Evolutionary conservation across 495 filamentous ascomycete genomes (phyloP), one percentile per base, ranked within the genome.

Genomic region (Penicillium robsamsonii): DNA sequence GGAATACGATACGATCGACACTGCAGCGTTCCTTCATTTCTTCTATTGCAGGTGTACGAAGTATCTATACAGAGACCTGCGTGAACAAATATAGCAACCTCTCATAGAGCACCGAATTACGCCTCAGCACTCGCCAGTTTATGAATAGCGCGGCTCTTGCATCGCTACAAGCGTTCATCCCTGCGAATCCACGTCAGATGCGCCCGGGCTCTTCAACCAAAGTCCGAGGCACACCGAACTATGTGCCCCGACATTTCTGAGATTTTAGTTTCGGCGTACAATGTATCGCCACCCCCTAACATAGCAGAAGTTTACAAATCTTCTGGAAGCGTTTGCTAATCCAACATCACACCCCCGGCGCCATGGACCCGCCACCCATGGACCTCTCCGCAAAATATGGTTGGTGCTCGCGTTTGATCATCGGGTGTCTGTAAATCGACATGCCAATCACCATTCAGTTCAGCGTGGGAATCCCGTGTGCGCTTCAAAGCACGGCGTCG

Each of bases 1-100:
- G 9, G 3, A 29, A 30, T 12, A 46, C n/a, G 25, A 46, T 25
- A 46, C 27, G 25, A 46, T 46, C 44, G n/a, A 46, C 44, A 24
- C 25, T 25, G 29, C 42, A 35, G 35, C 35, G 48, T n/a, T 5
- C 22, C 33, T 33, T 50, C 48, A 17, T 9, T 5, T 29, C 24
- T 46, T 29, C 25, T 46, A 25, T 44, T 44, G 22, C 42, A 25
- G 9, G 5, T 4, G 15, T n/a, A 37, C 33, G 2, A 6, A 6
- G 7, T 38, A 25, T 4, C 2, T 48, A 25, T 31, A 20, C 20
- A 40, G n/a, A 11, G 11, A 22, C 31, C 20, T 38, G 20, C 30
- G 7, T 37, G 22, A 12, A 44, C 13, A 53, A 45, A 44, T 53
- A 53, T 53, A 53, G 50, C 27, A 43, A 44, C 50, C 12, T 44